A percentile compares a stretch with the other conserved stretches of the same genome.
Evolutionary conservation across 169 alveolate genomes (phyloP).

Genomic region (Pseudocohnilembus persalinus): DNA sequence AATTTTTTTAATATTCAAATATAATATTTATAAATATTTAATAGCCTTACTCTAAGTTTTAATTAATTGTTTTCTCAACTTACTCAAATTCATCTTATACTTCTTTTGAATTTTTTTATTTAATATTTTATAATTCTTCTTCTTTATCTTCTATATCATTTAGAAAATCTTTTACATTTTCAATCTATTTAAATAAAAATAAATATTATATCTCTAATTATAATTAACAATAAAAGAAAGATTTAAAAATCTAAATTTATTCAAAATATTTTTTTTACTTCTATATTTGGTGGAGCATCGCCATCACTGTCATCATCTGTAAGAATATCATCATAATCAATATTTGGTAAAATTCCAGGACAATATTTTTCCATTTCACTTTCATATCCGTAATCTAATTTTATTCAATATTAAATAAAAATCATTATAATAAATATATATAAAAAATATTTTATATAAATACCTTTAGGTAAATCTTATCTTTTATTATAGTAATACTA

Average conservation of each 20-base stretch:
- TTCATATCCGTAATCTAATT: slow-evolving; percentile 34
- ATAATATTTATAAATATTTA: not conserved
- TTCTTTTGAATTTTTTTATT: slow-evolving; percentile 12
- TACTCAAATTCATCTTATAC: slow-evolving; percentile 19
- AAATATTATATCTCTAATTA: no score
- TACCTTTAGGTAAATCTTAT: slow-evolving; percentile 7
- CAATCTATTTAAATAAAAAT: not conserved
- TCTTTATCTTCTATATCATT: slow-evolving; percentile 37
- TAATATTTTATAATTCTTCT: slow-evolving; percentile 14
- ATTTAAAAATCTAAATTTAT: not conserved
- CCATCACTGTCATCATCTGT: slow-evolving; percentile 53
- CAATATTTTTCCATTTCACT: slow-evolving; percentile 20
- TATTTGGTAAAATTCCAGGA: slow-evolving; percentile 19
- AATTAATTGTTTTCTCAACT: slow-evolving; percentile 8
- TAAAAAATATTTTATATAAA: not conserved
- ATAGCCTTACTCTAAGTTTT: slow-evolving; percentile 19
- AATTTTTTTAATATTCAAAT: not conserved
- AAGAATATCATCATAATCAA: slow-evolving; percentile 34
- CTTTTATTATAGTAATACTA: not conserved
- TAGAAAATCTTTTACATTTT: slow-evolving; percentile 25
- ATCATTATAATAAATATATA: not conserved
- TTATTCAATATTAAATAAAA: not conserved
- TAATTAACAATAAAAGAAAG: no score
- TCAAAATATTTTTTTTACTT: slow-evolving; percentile 1
- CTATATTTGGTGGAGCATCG: slow-evolving; percentile 33